Base-by-base conservation (phyloP, 371 early-diverging fungal species). In the Zychaea mexicana region DNA sequence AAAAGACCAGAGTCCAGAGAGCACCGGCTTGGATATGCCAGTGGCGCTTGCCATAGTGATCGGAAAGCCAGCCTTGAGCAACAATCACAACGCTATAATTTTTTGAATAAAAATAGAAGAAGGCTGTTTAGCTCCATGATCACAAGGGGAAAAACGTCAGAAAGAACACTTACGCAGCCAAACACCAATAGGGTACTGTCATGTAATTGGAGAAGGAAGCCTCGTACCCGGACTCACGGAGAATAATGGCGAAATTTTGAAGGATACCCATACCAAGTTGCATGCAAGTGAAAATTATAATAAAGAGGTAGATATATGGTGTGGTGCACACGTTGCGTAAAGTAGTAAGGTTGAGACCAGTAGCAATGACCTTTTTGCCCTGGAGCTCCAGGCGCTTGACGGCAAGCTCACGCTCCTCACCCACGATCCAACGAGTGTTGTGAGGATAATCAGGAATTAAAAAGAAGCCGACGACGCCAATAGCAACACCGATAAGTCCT, bases 401-500 rank as follows among this genome's bases (percentile, higher is more conserved):
- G 6, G 87, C 84, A n/a, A 87, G 56, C 2, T 73, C 74, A 21
- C 82, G 75, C 65, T 86, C 79, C 58, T 79, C 79, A 8, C 70
- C 65, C 19, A 70, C 69, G 33, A 91, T 69, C 67, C 83, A 89
- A n/a, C 63, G 63, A 17, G 72, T 61, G 72, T 81, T 59, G 64
- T 81, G 38, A 63, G 91, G 90, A 46, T 73, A 85, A 66, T 86
- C 76, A 26, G 92, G 88, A n/a, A 92, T 67, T 7, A 80, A 27
- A 38, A 73, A 80, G 64, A 66, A 77, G 12, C 79, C 81, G 4
- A 68, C 45, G 17, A 72, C 8, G 8, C 81, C 76, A 52, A 84
- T 58, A 15, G 77, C 45, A 9, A 84, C 72, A 13, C 83, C 84
- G 12, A 82, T 73, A 6, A 79, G 56, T 21, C 86, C 86, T 64